Conservation (phyloP, 352 stramenopile genomes). For the Globisporangium iwayamae region DNA sequence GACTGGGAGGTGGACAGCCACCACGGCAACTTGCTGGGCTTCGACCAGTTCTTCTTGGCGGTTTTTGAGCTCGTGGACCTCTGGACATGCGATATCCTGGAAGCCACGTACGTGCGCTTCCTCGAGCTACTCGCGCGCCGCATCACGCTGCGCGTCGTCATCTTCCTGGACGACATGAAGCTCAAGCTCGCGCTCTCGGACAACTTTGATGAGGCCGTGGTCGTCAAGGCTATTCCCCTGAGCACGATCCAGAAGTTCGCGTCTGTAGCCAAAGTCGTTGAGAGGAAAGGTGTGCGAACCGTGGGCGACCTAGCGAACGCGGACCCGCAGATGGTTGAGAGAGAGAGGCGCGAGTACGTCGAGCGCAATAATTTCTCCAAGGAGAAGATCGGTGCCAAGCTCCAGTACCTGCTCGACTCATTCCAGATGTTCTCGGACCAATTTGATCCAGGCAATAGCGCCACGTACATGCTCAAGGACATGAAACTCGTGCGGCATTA, state of each 20-base stretch:
- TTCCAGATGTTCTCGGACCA: slow-evolving; percentile 59
- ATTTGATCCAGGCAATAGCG: slow-evolving; percentile 36
- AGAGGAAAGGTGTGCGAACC: slow-evolving; percentile 42
- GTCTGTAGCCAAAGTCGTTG: slow-evolving; percentile 52
- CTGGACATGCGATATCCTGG: slow-evolving; percentile 77
- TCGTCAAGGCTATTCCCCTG: slow-evolving; percentile 74
- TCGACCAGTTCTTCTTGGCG: slow-evolving; percentile 63
- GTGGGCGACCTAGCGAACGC: slow-evolving; percentile 61
- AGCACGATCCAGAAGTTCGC: slow-evolving; percentile 66
- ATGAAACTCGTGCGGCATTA: slow-evolving; percentile 21
- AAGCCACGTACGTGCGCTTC: slow-evolving; percentile 64
- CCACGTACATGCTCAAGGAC: slow-evolving; percentile 41
- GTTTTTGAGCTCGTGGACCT: slow-evolving; percentile 79
- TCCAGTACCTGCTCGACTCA: slow-evolving; percentile 55
- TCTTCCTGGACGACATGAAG: slow-evolving; percentile 69
- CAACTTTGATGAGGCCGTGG: slow-evolving; percentile 68
- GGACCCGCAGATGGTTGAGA: slow-evolving; percentile 53
- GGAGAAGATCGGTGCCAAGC: slow-evolving; percentile 53
- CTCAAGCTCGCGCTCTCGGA: slow-evolving; percentile 69
- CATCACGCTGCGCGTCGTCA: slow-evolving; percentile 63
- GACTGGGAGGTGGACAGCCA: slow-evolving; percentile 82
- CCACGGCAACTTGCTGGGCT: slow-evolving; percentile 41
- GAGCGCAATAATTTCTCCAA: slow-evolving; percentile 36
- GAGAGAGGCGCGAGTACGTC: slow-evolving; percentile 48
- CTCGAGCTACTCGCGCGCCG: slow-evolving; percentile 56